Evolutionary conservation across 495 filamentous ascomycete species (phyloP).

Genomic region (Penicillium pulvis): DNA sequence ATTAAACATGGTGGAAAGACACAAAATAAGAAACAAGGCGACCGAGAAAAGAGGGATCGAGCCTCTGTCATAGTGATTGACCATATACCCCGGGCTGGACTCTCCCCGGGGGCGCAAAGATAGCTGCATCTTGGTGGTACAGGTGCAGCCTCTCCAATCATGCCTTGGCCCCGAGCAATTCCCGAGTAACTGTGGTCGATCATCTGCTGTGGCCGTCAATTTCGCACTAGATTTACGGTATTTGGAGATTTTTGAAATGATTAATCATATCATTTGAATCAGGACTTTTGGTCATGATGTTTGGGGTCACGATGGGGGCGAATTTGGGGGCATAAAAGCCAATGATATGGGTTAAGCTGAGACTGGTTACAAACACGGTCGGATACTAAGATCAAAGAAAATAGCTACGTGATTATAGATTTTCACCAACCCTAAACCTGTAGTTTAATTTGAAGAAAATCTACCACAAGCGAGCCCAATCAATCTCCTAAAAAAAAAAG

Average conservation of each 20-base stretch:
- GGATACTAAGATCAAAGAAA: background rate
- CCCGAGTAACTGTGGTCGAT: constrained; percentile 26
- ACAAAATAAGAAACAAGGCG: background rate
- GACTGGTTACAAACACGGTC: background rate
- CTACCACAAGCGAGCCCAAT: background rate
- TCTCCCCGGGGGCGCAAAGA: constrained; percentile 7
- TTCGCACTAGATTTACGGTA: constrained; percentile 1
- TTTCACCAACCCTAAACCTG: background rate
- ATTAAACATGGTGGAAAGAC: constrained; percentile 19
- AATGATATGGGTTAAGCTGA: too few species aligned
- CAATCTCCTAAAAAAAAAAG: background rate
- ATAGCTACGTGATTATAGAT: background rate
- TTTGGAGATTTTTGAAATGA: background rate
- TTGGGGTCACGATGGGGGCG: background rate
- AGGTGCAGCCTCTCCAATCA: constrained; percentile 27
- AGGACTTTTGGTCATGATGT: background rate
- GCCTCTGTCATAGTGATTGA: constrained; percentile 9
- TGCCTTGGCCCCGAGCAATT: constrained; percentile 14
- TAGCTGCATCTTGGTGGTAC: constrained; percentile 23
- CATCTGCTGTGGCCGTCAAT: constrained; percentile 20
- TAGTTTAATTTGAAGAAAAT: background rate
- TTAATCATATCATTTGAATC: too few species aligned
- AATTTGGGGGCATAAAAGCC: too few species aligned
- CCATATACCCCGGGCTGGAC: constrained; percentile 17
- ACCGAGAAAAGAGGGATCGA: constrained; percentile 2